These are phyloP conservation scores for Cutaneotrichosporon arboriforme DNA, from an alignment of 1,284 basidiomycete species.

Conservation along the genomic window DNA sequence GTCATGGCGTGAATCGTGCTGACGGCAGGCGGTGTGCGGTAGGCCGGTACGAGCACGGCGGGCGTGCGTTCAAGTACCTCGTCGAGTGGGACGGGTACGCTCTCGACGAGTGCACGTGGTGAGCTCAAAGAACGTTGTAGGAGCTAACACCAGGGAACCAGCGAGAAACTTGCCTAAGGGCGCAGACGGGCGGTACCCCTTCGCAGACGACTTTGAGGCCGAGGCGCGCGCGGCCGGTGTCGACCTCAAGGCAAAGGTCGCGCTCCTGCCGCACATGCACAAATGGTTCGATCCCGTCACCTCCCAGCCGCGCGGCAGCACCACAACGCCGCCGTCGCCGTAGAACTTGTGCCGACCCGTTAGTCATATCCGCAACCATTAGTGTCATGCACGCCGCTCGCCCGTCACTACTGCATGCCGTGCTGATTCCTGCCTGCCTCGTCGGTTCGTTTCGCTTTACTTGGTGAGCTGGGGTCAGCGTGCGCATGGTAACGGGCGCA, in stretches of 20 bases:
- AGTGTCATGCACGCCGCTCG: too few relatives aligned
- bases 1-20: too few relatives aligned
- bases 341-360: too few relatives aligned
- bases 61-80: constrained; percentile 16
- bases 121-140: neutral
- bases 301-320: neutral
- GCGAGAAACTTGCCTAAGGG: neutral
- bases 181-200: neutral
- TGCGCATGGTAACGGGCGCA: too few relatives aligned
- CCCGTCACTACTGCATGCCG: too few relatives aligned
- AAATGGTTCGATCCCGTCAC: neutral
- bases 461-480: too few relatives aligned
- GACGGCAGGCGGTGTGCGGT: constrained; percentile 2
- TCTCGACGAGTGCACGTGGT: constrained; percentile 20
- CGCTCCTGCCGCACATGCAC: neutral
- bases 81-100: constrained; percentile 21
- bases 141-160: neutral
- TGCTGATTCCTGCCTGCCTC: too few relatives aligned
- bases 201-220: neutral
- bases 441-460: too few relatives aligned
- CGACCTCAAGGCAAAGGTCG: neutral
- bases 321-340: too few relatives aligned
- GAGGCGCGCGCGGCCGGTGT: neutral
- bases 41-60: neutral
- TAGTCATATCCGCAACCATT: too few relatives aligned